Conservation (phyloP, 2,329 filamentous ascomycete species). For the Fusarium citri region DNA sequence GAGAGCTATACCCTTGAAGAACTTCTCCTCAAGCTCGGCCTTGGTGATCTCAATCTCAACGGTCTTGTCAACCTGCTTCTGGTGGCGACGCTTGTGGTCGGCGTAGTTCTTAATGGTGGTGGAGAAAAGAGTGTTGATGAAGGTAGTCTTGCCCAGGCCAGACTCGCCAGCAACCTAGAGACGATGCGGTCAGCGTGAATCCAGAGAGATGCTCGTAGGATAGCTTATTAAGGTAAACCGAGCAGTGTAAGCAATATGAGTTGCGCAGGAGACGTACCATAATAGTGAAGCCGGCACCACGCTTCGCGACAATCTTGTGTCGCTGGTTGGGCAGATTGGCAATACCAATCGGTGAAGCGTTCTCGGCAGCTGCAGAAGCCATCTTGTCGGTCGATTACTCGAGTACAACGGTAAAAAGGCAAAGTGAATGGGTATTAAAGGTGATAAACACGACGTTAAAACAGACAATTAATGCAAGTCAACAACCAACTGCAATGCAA, state of each 20-base stretch:
- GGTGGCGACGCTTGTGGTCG: constrained; percentile 98
- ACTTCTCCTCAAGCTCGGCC: constrained; percentile 99
- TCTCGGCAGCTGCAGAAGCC: constrained; percentile 69
- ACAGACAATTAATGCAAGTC: constrained; percentile 34
- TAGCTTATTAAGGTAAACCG: not conserved
- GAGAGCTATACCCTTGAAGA: constrained; percentile 90
- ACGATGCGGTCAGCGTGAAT: constrained; percentile 26
- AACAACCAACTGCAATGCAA: constrained; percentile 41
- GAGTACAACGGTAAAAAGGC: constrained; percentile 18
- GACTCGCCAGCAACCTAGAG: constrained; percentile 95
- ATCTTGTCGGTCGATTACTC: constrained; percentile 53
- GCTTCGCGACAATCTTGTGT: constrained; percentile 80
- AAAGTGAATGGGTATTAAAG: constrained; percentile 9
- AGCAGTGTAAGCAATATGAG: not conserved
- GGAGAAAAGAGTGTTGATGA: constrained; percentile 99
- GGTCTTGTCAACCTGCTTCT: constrained; percentile 99
- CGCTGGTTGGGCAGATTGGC: constrained; percentile 80
- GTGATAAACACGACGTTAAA: constrained; percentile 33
- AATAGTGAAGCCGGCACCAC: constrained; percentile 98
- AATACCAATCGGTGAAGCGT: constrained; percentile 77
- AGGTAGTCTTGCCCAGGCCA: constrained; percentile 98
- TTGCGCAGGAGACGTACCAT: constrained; percentile 74
- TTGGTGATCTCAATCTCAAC: constrained; percentile 99
- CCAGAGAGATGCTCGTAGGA: constrained; percentile 1
- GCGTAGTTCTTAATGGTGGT: constrained; percentile 99